Base-by-base conservation (phyloP, 2,329 filamentous ascomycete genomes). In the Stemphylium lycopersici region DNA sequence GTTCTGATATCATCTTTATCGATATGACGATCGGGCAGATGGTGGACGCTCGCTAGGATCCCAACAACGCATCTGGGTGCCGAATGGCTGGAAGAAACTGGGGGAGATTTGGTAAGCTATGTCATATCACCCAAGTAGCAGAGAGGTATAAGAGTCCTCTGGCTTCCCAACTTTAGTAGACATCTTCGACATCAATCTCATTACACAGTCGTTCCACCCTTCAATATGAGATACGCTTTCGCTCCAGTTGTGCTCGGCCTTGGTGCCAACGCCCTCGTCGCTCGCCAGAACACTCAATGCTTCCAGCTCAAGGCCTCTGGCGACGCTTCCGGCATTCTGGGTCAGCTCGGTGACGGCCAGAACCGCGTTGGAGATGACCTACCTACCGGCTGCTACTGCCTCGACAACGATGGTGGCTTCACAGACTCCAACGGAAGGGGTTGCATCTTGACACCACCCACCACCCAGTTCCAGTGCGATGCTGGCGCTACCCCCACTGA, bases 381-480 rank as follows among this genome's bases (percentile, higher is more conserved):
- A 11, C 58, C 74, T 4, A 66, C 78, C 41, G 79, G 79, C 12
- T 76, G 79, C 7, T 89, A 83, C 68, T 85, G 80, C 52, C 79
- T 88, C 62, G 77, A 80, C 58, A 77, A 80, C 58, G 76, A 77
- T 39, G 61, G 61, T 7, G 76, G 71, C 18, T 65, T 90, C 56
- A 82, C 77, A 15, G 87, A 89, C 67, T 70, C 75, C 42, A 77
- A 78, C 42, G 81, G 82, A 46, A 45, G 83, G 52, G 85, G 86
- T 16, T 89, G 87, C 66, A 86, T 87, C 72, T 76, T 88, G 66
- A 88, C 86, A 58, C 78, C 80, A 36, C 80, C 82, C 0, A 85
- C 84, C 1, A 80, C 78, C 24, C 83, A 87, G 42, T 83, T 85
- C 55, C 85, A 88, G 67, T 88, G 87, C 63, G 86, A 89, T 60